Base-by-base conservation (phyloP, 192 early-diverging fungal genomes). In the Entophlyctis luteolus region DNA sequence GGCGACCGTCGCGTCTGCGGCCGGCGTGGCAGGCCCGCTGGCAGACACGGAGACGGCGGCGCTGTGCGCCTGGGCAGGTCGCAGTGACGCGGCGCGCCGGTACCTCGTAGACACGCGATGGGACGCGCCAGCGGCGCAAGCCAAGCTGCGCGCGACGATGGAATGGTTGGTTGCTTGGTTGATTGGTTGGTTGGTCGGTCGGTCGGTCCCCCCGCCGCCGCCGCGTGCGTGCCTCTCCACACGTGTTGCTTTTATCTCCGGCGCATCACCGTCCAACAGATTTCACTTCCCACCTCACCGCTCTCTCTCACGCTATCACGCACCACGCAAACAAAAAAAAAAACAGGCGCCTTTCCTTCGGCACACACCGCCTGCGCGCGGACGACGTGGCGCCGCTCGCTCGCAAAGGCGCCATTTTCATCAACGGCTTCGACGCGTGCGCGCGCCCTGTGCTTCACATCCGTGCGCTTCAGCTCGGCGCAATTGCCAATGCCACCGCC, bases 341-440 rank as follows among this genome's bases (percentile, higher is more conserved):
- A n/a, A n/a, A n/a, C n/a, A n/a, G n/a, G n/a, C n/a, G n/a, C n/a
- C n/a, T 56, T 45, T 45, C n/a, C 42, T 45, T 45, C 42, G 10
- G 12, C 10, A 45, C 10, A 45, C 42, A 14, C n/a, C 10, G 10
- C n/a, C 42, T 45, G 42, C n/a, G n/a, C 42, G 10, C 42, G n/a
- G 93, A 94, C 79, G 82, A 78, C 47, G 75, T 79, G 20, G n/a
- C n/a, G 85, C 85, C 8, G 94, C n/a, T n/a, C n/a, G n/a, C n/a
- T n/a, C n/a, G 93, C 49, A 95, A 95, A 78, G 77, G 88, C n/a
- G n/a, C n/a, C n/a, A n/a, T n/a, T n/a, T 88, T 90, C 72, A 74
- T 91, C 32, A 84, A 83, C 73, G 94, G 94, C 3, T 92, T 90
- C 65, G 88, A 90, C 77, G 80, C 75, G 62, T 59, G 79, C 36